phyloP scores from a whole-genome alignment of 2,329 filamentous ascomycete genomes.

The Beauveria scarabaeidicola region DNA sequence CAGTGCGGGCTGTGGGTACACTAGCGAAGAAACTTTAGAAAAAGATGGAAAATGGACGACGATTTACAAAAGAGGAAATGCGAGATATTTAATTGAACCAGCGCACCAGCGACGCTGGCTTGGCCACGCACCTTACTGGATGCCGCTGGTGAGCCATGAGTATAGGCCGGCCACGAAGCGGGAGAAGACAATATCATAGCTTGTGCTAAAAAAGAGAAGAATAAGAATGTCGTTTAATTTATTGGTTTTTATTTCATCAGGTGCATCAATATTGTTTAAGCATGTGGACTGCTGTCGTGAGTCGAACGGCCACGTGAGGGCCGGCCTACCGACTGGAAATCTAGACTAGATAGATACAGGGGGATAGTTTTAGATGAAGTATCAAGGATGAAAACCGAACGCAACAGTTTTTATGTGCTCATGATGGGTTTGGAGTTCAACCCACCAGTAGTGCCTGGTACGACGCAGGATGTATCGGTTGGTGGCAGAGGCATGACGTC shows the following conservation, averaged over 20 bases:
- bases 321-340: too few species aligned
- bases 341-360: too few species aligned
- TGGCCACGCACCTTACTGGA: not conserved
- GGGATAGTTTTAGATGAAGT: too few species aligned
- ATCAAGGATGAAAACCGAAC: too few species aligned
- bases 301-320: too few species aligned
- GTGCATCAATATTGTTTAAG: not conserved
- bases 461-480: too few species aligned
- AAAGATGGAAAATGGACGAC: not conserved
- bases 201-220: not conserved
- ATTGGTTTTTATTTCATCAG: too few species aligned
- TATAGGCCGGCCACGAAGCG: not conserved
- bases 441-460: too few species aligned
- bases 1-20: not conserved
- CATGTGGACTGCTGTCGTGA: not conserved
- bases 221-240: not conserved
- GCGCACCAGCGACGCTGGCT: not conserved
- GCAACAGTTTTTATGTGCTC: too few species aligned
- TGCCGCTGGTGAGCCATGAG: not conserved
- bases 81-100: not conserved
- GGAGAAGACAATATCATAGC: not conserved
- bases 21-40: not conserved
- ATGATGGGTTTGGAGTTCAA: too few species aligned
- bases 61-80: not conserved
- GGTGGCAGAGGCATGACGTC: too few species aligned